These are phyloP conservation scores for Solanum clarkiae DNA, from an alignment of 257 asterid species.

Conservation along the genomic window DNA sequence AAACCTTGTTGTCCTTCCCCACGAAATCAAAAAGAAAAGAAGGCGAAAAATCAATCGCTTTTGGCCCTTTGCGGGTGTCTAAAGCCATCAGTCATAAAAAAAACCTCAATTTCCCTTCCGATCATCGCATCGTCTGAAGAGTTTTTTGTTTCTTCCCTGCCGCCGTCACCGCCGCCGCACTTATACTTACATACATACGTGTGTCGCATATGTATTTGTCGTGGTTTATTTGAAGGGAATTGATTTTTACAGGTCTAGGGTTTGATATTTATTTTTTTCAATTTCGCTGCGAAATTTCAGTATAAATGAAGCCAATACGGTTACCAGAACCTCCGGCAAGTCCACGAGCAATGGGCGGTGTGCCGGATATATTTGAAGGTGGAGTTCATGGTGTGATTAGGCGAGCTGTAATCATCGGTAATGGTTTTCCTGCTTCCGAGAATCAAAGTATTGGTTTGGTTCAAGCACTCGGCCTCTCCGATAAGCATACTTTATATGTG, in stretches of 20 bases:
- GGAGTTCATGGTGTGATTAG: conserved; percentile 69
- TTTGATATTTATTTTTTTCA: not conserved
- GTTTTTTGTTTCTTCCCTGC: too few relatives aligned
- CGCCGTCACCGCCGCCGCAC: not conserved
- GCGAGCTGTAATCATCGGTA: conserved; percentile 84
- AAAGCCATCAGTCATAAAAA: not conserved
- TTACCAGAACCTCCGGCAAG: conserved; percentile 92
- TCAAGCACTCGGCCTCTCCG: conserved; percentile 83
- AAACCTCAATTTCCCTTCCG: not conserved
- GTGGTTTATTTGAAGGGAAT: not conserved
- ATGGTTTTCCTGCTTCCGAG: conserved; percentile 86
- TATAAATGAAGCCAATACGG: conserved; percentile 76
- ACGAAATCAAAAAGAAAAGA: not conserved
- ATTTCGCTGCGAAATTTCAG: not conserved
- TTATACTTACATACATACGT: not conserved
- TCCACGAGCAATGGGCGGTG: conserved; percentile 51
- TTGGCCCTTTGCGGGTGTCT: not conserved
- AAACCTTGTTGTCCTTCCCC: not conserved
- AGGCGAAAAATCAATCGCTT: not conserved
- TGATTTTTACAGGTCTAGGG: not conserved
- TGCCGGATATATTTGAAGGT: conserved; percentile 77
- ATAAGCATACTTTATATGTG: conserved; percentile 58
- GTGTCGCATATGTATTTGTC: not conserved
- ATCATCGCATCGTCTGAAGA: not conserved
- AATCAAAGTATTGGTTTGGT: conserved; percentile 89